Evolutionary conservation across 2,329 filamentous ascomycete species (phyloP), one percentile per base, ranked within the genome.

Genomic region (Neobulgaria alba): DNA sequence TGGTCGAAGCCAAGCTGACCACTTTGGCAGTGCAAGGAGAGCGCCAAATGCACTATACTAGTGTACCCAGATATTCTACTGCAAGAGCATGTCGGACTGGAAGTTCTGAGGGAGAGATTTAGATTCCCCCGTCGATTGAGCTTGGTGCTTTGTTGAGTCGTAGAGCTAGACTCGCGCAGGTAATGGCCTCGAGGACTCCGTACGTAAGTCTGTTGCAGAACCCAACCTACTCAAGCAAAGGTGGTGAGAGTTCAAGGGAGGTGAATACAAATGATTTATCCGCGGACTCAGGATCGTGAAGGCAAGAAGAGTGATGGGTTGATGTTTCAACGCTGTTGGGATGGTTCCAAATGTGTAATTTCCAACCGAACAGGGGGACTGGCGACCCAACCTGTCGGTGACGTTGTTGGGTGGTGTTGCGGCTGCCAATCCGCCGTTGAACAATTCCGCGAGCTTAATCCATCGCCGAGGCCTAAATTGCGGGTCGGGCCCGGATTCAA

Each of bases 11-110:
- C 10, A 16, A 20, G 29, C 32, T 23, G 14, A 34, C 15, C 17
- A 30, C 18, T n/a, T 8, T 17, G 15, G 23, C 14, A 16, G 10
- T 14, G 10, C 20, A 29, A 18, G 10, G 37, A n/a, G 19, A 10
- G 18, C 26, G 36, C 35, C 38, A 44, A 34, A 31, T 21, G 23
- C 14, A 15, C 26, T 42, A 33, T 40, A 42, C 20, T 33, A 29
- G 29, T 36, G 26, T 38, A 8, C 15, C 19, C 18, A 32, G 23
- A 26, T 26, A 26, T 7, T 26, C 7, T 26, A 26, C 23, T n/a
- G n/a, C n/a, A n/a, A n/a, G n/a, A n/a, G n/a, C n/a, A n/a, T n/a
- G n/a, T n/a, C n/a, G n/a, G n/a, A n/a, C n/a, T n/a, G n/a, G n/a
- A n/a, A n/a, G n/a, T n/a, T n/a, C n/a, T n/a, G n/a, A n/a, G n/a